Percentiles rank a stretch among this genome's conserved stretches.
Evolutionary conservation across 352 stramenopile species (phyloP).

Genomic region (Phytophthora vignae): DNA sequence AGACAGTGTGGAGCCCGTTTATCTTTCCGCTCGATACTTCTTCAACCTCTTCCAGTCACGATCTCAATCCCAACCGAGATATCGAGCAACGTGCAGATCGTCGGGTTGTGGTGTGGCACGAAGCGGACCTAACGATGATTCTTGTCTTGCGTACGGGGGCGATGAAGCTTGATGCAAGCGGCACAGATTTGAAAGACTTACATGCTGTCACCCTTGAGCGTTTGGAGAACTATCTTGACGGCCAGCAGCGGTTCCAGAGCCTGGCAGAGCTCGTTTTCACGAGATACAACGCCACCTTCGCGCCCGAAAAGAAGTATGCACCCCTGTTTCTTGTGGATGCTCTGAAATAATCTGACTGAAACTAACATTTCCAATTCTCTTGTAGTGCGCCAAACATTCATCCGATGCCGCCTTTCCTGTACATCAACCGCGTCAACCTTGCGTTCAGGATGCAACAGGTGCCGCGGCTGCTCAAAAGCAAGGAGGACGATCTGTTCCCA

Average conservation of each 20-base stretch:
- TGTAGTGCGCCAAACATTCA: constrained; percentile 34
- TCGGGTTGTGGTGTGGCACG: constrained; percentile 57
- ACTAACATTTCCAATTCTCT: constrained; percentile 16
- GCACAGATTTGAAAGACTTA: constrained; percentile 4
- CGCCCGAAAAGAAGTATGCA: constrained; percentile 37
- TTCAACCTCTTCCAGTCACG: not conserved
- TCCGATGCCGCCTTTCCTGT: constrained; percentile 52
- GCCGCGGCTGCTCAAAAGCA: constrained; percentile 61
- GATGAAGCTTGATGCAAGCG: not conserved
- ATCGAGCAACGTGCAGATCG: constrained; percentile 11
- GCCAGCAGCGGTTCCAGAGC: constrained; percentile 41
- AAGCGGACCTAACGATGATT: constrained; percentile 60
- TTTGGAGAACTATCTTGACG: constrained; percentile 37
- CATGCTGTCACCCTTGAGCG: constrained; percentile 25
- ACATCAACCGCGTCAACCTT: constrained; percentile 65
- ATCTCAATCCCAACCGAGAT: too few species aligned
- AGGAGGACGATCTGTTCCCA: constrained; percentile 59
- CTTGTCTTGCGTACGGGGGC: constrained; percentile 32
- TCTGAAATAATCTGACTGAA: not conserved
- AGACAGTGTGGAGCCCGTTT: constrained; percentile 54
- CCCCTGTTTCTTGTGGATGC: not conserved
- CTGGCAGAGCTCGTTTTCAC: constrained; percentile 46
- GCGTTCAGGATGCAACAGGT: constrained; percentile 60
- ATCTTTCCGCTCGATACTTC: constrained; percentile 36
- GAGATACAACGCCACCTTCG: constrained; percentile 38